phyloP scores from a whole-genome alignment of 176 grass and related monocot species.

The Bromus sterilis region DNA sequence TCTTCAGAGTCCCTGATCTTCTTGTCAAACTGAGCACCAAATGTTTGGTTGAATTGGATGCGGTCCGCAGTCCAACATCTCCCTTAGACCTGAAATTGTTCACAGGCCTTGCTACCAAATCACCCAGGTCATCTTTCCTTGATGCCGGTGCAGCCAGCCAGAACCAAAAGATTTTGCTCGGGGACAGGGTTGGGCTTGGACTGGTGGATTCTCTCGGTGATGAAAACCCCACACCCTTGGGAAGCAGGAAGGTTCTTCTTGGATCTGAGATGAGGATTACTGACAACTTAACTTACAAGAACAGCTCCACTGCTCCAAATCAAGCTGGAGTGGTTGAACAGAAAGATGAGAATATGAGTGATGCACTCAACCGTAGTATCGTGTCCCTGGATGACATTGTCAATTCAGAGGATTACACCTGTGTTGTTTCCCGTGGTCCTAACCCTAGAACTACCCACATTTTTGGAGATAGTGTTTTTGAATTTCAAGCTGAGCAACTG shows the following conservation, averaged over 20 bases:
- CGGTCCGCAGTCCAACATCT: conserved; percentile 52
- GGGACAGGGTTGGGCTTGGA: conserved; percentile 56
- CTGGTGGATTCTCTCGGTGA: conserved; percentile 44
- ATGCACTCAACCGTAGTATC: conserved; percentile 33
- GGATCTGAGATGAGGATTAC: conserved; percentile 53
- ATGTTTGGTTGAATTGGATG: conserved; percentile 50
- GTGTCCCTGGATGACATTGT: conserved; percentile 58
- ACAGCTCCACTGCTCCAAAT: conserved; percentile 37
- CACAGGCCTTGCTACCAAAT: conserved; percentile 43
- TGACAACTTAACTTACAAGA: conserved; percentile 37
- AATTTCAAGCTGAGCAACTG: conserved; percentile 32
- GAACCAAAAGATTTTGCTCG: conserved; percentile 45
- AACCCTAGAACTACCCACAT: conserved; percentile 53
- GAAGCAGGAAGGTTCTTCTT: conserved; percentile 49
- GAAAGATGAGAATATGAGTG: conserved; percentile 42
- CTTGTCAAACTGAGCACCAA: conserved; percentile 56
- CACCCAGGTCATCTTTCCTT: conserved; percentile 39
- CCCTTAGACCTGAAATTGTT: conserved; percentile 67
- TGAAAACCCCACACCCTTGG: conserved; percentile 27
- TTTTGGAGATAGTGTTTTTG: conserved; percentile 51
- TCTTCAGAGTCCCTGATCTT: conserved; percentile 47
- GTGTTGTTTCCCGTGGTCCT: conserved; percentile 46
- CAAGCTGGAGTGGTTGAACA: conserved; percentile 15
- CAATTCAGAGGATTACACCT: conserved; percentile 60
- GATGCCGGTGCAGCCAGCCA: conserved; percentile 7